Evolutionary conservation across 139 green algal genomes (phyloP).

Genomic region (Auxenochlorella pyrenoidosa): DNA sequence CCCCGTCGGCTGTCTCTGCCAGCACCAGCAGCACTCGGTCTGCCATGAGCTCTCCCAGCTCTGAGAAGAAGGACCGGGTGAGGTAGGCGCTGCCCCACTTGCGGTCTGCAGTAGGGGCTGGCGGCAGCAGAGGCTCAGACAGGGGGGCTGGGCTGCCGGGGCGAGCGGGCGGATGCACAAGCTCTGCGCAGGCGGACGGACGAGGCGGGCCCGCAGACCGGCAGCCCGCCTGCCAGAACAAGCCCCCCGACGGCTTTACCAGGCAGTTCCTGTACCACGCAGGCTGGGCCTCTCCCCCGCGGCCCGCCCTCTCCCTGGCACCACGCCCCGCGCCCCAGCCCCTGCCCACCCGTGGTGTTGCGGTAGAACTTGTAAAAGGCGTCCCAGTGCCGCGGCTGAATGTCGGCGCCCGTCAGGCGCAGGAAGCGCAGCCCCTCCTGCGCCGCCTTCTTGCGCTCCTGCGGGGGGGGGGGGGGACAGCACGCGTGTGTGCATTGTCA

Average conservation of each 20-base stretch:
- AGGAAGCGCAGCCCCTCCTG: conserved; percentile 67
- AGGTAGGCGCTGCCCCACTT: conserved; percentile 92
- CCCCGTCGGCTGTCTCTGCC: conserved; percentile 54
- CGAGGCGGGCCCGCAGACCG: too few species aligned
- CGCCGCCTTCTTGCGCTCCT: conserved; percentile 59
- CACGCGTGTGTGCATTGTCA: too few species aligned
- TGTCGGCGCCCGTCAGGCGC: conserved; percentile 69
- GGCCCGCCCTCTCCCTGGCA: too few species aligned
- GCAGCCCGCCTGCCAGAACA: too few species aligned
- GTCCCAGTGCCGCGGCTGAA: conserved; percentile 82
- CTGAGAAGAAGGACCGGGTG: conserved; percentile 88
- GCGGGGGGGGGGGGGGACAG: too few species aligned
- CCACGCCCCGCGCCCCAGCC: background rate
- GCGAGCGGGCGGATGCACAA: too few species aligned
- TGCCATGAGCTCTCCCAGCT: conserved; percentile 71
- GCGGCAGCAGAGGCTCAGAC: too few species aligned
- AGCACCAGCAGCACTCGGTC: conserved; percentile 86
- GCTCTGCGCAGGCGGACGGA: too few species aligned
- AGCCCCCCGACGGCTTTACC: too few species aligned
- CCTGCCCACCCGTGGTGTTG: conserved; percentile 61
- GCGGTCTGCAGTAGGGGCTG: conserved; percentile 27
- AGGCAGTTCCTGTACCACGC: too few species aligned
- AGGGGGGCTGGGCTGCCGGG: too few species aligned
- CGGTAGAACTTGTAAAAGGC: conserved; percentile 85
- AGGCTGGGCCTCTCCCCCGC: too few species aligned